phyloP scores from a whole-genome alignment of 129 eudicot species.

The Sambucus nigra region DNA sequence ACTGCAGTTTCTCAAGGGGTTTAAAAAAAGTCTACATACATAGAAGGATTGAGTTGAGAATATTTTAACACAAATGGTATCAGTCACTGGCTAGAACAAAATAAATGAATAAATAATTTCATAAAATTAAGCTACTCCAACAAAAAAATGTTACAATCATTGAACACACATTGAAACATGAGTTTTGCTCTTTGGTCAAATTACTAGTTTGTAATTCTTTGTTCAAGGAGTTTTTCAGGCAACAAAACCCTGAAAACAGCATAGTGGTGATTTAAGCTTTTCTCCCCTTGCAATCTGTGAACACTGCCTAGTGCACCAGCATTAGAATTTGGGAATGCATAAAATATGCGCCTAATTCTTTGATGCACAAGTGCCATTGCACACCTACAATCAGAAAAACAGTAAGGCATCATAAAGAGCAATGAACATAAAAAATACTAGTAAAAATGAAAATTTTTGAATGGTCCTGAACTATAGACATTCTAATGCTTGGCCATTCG shows the following conservation, averaged over 20 bases:
- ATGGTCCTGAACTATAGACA: too few relatives aligned
- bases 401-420: not conserved
- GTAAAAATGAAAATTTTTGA: too few relatives aligned
- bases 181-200: not conserved
- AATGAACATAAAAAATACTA: not conserved
- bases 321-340: slow-evolving; percentile 61
- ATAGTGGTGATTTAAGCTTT: slow-evolving; percentile 91
- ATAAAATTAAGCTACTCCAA: too few relatives aligned
- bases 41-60: too few relatives aligned
- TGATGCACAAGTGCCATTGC: slow-evolving; percentile 99
- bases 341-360: slow-evolving; percentile 76
- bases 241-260: slow-evolving; percentile 73
- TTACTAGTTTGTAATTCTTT: not conserved
- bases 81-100: too few relatives aligned
- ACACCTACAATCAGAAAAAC: slow-evolving; percentile 44
- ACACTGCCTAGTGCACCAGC: slow-evolving; percentile 90
- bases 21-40: too few relatives aligned
- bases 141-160: too few relatives aligned
- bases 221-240: slow-evolving; percentile 33
- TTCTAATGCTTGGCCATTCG: too few relatives aligned
- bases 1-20: too few relatives aligned
- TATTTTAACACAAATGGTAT: too few relatives aligned
- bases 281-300: slow-evolving; percentile 91
- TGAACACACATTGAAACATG: too few relatives aligned
- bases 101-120: too few relatives aligned